Evolutionary conservation across 805 yeast genomes (phyloP).

Genomic region (Candida boidinii): DNA sequence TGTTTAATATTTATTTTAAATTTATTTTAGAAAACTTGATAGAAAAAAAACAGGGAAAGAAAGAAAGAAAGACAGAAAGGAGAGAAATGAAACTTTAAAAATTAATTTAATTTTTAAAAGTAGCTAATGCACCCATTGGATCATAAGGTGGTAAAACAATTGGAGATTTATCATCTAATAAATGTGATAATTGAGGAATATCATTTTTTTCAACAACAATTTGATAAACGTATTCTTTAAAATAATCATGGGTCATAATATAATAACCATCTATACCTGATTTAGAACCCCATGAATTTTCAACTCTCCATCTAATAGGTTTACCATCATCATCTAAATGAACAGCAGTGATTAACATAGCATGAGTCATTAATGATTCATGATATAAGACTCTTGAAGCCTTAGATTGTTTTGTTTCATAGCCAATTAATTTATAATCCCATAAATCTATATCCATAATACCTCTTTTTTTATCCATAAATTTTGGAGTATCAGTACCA

Average conservation of each 20-base stretch:
- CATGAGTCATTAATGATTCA: conserved; percentile 81
- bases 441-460: conserved; percentile 64
- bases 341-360: conserved; percentile 79
- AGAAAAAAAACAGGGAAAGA: too few relatives aligned
- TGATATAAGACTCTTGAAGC: conserved; percentile 62
- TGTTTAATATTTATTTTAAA: too few relatives aligned
- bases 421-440: conserved; percentile 51
- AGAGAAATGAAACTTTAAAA: too few relatives aligned
- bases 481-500: conserved; percentile 86
- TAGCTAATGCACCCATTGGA: conserved; percentile 71
- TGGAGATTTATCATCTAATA: conserved; percentile 35
- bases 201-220: conserved; percentile 51
- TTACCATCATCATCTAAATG: conserved; percentile 57
- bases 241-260: conserved; percentile 65
- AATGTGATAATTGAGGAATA: conserved; percentile 30
- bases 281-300: conserved; percentile 71
- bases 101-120: conserved; percentile 6
- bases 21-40: too few relatives aligned
- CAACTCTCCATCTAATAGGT: conserved; percentile 65
- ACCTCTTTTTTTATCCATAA: conserved; percentile 54
- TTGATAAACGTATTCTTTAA: conserved; percentile 69
- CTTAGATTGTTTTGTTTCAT: conserved; percentile 45
- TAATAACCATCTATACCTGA: conserved; percentile 61
- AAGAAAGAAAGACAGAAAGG: too few relatives aligned
- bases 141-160: conserved; percentile 68